Evolutionary conservation across 2,329 filamentous ascomycete species (phyloP).

Genomic region (Parastagonospora avenae): DNA sequence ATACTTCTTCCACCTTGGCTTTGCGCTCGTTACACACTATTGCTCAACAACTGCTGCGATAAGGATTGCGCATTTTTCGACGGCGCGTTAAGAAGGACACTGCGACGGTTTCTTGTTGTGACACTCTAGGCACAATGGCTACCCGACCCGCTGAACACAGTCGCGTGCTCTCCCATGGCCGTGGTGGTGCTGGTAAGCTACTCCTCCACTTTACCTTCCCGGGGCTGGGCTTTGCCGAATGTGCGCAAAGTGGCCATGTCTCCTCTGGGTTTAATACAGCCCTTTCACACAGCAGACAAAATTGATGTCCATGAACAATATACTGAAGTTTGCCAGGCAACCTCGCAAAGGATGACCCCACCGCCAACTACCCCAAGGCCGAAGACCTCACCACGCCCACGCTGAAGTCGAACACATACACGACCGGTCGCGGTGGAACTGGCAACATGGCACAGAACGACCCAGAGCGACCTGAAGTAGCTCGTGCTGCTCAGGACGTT

Average conservation of each 20-base stretch:
- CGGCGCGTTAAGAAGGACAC: too few relatives aligned
- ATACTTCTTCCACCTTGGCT: slow-evolving; percentile 8
- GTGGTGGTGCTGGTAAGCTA: slow-evolving; percentile 71
- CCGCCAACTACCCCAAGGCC: slow-evolving; percentile 34
- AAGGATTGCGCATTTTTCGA: neutral
- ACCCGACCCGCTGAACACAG: slow-evolving; percentile 25
- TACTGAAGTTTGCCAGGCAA: slow-evolving; percentile 49
- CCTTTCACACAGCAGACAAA: too few relatives aligned
- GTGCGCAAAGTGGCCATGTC: neutral
- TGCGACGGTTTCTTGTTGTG: neutral
- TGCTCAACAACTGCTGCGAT: slow-evolving; percentile 3
- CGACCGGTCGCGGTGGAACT: slow-evolving; percentile 84
- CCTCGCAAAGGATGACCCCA: slow-evolving; percentile 49
- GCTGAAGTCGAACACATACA: slow-evolving; percentile 82
- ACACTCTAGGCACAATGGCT: slow-evolving; percentile 18
- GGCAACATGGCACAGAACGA: slow-evolving; percentile 88
- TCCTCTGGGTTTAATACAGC: too few relatives aligned
- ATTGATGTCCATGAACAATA: neutral
- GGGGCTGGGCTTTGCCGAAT: neutral
- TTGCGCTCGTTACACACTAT: slow-evolving; percentile 7
- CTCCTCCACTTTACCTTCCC: neutral
- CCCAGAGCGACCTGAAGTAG: slow-evolving; percentile 66
- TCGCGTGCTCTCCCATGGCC: slow-evolving; percentile 67
- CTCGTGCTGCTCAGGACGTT: slow-evolving; percentile 83
- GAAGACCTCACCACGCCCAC: slow-evolving; percentile 79